Conservation (phyloP, 2,329 filamentous ascomycete genomes). For the Trichoderma sp. region DNA sequence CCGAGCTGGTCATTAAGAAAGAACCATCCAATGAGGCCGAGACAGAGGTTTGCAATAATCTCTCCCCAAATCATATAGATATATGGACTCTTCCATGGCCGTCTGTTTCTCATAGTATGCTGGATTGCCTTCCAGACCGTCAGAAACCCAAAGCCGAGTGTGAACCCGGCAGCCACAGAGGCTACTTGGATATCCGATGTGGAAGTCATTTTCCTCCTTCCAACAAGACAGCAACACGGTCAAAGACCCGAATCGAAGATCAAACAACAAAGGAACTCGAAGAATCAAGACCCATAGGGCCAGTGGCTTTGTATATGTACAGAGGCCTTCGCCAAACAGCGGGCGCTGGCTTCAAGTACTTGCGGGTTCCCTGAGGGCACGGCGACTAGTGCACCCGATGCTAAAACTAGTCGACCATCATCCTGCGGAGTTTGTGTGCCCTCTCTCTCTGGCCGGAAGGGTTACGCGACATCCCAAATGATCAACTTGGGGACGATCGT, state of each 20-base stretch:
- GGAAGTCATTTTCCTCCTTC: neutral
- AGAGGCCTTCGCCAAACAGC: neutral
- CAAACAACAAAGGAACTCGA: neutral
- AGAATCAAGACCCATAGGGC: neutral
- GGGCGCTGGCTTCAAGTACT: neutral
- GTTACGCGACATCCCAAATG: constrained; percentile 5
- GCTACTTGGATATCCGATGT: constrained; percentile 19
- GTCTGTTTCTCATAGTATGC: constrained; percentile 8
- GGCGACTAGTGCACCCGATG: neutral
- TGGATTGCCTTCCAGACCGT: constrained; percentile 20
- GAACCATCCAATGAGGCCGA: constrained; percentile 36
- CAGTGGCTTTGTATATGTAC: constrained; percentile 4
- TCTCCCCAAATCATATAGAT: constrained; percentile 39
- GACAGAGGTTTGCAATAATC: constrained; percentile 35
- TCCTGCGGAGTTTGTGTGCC: neutral
- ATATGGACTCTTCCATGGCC: constrained; percentile 33
- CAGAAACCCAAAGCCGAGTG: constrained; percentile 17
- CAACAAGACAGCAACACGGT: neutral
- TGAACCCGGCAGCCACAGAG: constrained; percentile 21
- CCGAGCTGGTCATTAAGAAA: constrained; percentile 34
- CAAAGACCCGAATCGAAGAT: neutral
- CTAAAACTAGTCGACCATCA: neutral
- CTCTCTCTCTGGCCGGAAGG: neutral
- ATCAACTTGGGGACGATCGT: constrained; percentile 10
- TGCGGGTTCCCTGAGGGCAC: neutral